phyloP scores from a whole-genome alignment of 176 grass and related monocot genomes.

The Carex pumila region DNA sequence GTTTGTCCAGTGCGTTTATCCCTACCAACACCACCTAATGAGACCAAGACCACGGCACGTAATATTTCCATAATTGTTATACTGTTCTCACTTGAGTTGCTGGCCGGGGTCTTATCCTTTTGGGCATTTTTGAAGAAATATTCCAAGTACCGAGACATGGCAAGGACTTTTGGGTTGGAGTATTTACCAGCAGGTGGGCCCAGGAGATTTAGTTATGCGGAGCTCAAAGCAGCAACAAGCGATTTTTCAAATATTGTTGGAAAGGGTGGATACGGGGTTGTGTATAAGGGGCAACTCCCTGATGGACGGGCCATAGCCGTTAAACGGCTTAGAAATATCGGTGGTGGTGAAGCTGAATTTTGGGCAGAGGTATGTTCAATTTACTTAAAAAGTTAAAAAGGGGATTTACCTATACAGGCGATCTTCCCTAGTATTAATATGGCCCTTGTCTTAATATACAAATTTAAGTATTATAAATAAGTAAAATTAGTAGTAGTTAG shows the following conservation, averaged over 20 bases:
- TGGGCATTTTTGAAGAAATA: constrained; percentile 96
- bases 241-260: constrained; percentile 83
- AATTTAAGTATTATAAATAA: neutral
- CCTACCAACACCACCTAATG: constrained; percentile 54
- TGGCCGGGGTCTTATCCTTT: constrained; percentile 70
- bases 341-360: constrained; percentile 83
- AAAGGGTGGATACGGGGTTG: constrained; percentile 59
- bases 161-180: constrained; percentile 73
- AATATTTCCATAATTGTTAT: constrained; percentile 64
- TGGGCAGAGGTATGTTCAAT: constrained; percentile 52
- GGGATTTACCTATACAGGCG: neutral
- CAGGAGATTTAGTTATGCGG: constrained; percentile 68
- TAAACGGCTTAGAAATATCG: constrained; percentile 67
- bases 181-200: constrained; percentile 75
- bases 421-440: neutral
- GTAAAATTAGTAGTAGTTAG: neutral
- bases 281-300: constrained; percentile 68
- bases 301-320: constrained; percentile 77
- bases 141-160: constrained; percentile 96
- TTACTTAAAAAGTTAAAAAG: neutral
- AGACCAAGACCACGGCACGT: constrained; percentile 12
- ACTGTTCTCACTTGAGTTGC: constrained; percentile 68
- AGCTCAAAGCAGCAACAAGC: constrained; percentile 77
- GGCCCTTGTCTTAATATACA: neutral
- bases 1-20: constrained; percentile 49